These are phyloP conservation scores for Leonotis leonurus DNA, from an alignment of 257 asterid genomes.

Conservation along the genomic window DNA sequence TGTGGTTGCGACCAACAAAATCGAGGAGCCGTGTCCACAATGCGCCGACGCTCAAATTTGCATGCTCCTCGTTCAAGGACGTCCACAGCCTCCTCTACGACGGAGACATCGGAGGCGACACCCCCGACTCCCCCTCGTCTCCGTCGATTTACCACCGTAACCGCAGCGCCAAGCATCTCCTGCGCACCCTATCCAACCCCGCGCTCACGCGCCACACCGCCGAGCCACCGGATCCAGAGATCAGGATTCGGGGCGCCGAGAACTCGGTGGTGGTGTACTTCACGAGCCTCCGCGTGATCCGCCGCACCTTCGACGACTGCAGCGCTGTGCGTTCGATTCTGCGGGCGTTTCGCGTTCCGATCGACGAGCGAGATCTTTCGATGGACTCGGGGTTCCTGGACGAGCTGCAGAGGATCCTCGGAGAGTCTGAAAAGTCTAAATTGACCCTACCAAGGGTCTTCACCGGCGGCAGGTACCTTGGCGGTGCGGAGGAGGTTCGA, in stretches of 20 bases:
- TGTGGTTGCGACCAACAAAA: slow-evolving; percentile 76
- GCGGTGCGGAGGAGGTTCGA: slow-evolving; percentile 84
- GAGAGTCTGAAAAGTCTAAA: slow-evolving; percentile 34
- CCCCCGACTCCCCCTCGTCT: slow-evolving; percentile 19
- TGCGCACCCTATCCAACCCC: slow-evolving; percentile 46
- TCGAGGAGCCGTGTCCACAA: slow-evolving; percentile 42
- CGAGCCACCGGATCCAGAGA: slow-evolving; percentile 19
- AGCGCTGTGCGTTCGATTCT: slow-evolving; percentile 54
- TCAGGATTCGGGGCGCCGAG: slow-evolving; percentile 66
- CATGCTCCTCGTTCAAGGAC: slow-evolving; percentile 81
- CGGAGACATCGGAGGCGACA: slow-evolving; percentile 11
- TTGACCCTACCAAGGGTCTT: slow-evolving; percentile 71
- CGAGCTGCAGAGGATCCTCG: slow-evolving; percentile 67
- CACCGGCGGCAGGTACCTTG: slow-evolving; percentile 84
- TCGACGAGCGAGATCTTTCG: slow-evolving; percentile 88
- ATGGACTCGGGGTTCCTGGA: slow-evolving; percentile 69
- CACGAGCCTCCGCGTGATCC: slow-evolving; percentile 79
- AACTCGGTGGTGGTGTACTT: slow-evolving; percentile 59
- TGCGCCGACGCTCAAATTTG: slow-evolving; percentile 39
- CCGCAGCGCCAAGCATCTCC: slow-evolving; percentile 46
- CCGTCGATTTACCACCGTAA: slow-evolving; percentile 69
- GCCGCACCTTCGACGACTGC: slow-evolving; percentile 86
- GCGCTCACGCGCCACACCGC: slow-evolving; percentile 9
- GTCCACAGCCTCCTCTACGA: slow-evolving; percentile 54
- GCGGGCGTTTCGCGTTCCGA: slow-evolving; percentile 55